Conservation (phyloP, 1,139 yeast species). For the Kodamaea anthophila region DNA sequence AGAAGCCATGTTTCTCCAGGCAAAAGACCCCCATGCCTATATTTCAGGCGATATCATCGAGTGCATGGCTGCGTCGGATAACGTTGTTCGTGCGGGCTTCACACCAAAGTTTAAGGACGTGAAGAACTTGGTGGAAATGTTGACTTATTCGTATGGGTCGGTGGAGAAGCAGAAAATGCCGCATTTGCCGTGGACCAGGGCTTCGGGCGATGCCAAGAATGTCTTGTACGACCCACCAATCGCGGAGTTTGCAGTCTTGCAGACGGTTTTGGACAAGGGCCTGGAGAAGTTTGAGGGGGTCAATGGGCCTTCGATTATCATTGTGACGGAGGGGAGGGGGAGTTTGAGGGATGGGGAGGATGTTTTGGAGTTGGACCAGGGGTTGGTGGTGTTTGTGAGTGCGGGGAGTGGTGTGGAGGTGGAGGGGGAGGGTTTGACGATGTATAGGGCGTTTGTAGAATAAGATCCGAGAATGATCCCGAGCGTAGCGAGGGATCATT, state of each 20-base stretch:
- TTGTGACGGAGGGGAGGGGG: conserved; percentile 80
- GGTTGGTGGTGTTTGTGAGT: conserved; percentile 79
- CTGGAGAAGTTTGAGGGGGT: conserved; percentile 52
- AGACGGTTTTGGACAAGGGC: conserved; percentile 49
- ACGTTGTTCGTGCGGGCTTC: conserved; percentile 96
- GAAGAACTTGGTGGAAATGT: conserved; percentile 77
- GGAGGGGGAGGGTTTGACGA: conserved; percentile 50
- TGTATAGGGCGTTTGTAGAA: conserved; percentile 85
- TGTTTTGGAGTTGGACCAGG: conserved; percentile 46
- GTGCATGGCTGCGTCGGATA: conserved; percentile 99
- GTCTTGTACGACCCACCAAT: conserved; percentile 91
- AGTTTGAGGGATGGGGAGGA: conserved; percentile 41
- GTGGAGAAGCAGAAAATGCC: conserved; percentile 92
- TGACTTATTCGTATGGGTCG: conserved; percentile 83
- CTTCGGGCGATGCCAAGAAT: conserved; percentile 54
- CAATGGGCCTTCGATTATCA: conserved; percentile 83
- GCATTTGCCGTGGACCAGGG: conserved; percentile 53
- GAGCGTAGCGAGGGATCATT: too few relatives aligned
- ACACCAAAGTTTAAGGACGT: conserved; percentile 98
- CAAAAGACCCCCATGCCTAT: conserved; percentile 97
- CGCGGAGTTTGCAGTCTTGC: conserved; percentile 89
- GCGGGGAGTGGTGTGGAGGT: conserved; percentile 62
- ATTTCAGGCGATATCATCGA: conserved; percentile 95
- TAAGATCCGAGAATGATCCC: not conserved
- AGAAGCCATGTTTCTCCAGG: conserved; percentile 93